Percentiles rank a stretch among this genome's conserved stretches.
phyloP scores from a whole-genome alignment of 2,329 filamentous ascomycete species.

The Botrytis medusae region DNA sequence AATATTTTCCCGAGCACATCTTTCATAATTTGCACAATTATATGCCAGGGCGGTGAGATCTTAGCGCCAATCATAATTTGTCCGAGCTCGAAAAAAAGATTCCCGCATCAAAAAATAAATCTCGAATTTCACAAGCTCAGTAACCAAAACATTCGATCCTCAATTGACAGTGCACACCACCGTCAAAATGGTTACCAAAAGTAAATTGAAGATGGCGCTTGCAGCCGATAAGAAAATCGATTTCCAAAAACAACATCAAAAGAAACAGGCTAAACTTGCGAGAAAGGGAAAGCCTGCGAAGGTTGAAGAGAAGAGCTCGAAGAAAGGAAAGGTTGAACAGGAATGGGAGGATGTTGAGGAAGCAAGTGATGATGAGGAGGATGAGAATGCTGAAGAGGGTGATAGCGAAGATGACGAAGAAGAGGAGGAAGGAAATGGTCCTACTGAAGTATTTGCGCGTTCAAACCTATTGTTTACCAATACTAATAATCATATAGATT shows the following conservation, averaged over 20 bases:
- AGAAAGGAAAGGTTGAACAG: constrained; percentile 51
- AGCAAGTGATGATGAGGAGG: constrained; percentile 39
- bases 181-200: constrained; percentile 41
- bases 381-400: constrained; percentile 31
- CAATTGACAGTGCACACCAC: constrained; percentile 21
- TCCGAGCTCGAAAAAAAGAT: constrained; percentile 23
- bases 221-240: constrained; percentile 56
- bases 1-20: not conserved
- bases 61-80: constrained; percentile 14
- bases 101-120: constrained; percentile 25
- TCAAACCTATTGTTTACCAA: not conserved
- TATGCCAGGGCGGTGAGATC: constrained; percentile 17
- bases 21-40: constrained; percentile 2
- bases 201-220: constrained; percentile 54
- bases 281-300: constrained; percentile 52
- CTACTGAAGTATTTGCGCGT: constrained; percentile 30
- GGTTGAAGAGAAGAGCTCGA: constrained; percentile 42
- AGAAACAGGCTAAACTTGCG: constrained; percentile 41
- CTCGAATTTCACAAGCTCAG: constrained; percentile 18
- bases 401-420: constrained; percentile 41
- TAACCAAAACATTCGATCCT: constrained; percentile 8
- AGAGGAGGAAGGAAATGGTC: constrained; percentile 25
- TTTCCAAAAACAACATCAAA: constrained; percentile 47
- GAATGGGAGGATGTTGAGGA: constrained; percentile 46
- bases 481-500: constrained; percentile 42